phyloP scores from a whole-genome alignment of 2,329 filamentous ascomycete genomes.

The Beauveria brongniartii region DNA sequence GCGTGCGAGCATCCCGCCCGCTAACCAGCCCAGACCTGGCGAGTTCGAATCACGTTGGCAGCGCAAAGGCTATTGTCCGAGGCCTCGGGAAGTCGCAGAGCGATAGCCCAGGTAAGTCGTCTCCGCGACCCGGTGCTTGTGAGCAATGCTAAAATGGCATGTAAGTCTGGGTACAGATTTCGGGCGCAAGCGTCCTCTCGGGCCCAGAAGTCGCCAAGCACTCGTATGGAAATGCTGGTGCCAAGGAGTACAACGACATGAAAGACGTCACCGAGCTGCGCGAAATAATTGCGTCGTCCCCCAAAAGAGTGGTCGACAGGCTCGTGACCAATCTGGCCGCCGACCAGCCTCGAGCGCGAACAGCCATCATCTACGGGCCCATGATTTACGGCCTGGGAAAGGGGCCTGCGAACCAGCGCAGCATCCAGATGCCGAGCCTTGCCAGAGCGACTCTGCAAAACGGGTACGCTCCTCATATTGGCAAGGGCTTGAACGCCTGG shows the following conservation, averaged over 20 bases:
- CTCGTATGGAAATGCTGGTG: slow-evolving; percentile 26
- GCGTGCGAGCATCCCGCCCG: slow-evolving; percentile 27
- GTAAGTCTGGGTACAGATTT: slow-evolving; percentile 18
- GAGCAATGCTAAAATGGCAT: slow-evolving; percentile 20
- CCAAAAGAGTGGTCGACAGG: slow-evolving; percentile 57
- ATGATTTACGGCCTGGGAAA: slow-evolving; percentile 38
- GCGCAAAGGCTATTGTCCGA: slow-evolving; percentile 29
- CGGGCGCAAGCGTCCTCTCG: slow-evolving; percentile 1
- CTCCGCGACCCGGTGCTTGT: neutral
- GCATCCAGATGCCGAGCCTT: slow-evolving; percentile 35
- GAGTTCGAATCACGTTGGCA: slow-evolving; percentile 4
- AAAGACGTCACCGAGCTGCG: slow-evolving; percentile 43
- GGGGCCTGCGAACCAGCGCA: slow-evolving; percentile 36
- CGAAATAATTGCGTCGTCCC: slow-evolving; percentile 21
- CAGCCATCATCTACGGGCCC: slow-evolving; percentile 33
- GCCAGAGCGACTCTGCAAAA: slow-evolving; percentile 28
- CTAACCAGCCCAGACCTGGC: neutral
- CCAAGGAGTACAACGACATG: slow-evolving; percentile 48
- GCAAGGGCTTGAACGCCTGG: slow-evolving; percentile 32
- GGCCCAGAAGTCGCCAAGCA: slow-evolving; percentile 1
- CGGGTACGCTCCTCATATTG: slow-evolving; percentile 30
- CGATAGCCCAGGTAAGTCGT: slow-evolving; percentile 31
- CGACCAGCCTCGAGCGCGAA: slow-evolving; percentile 20
- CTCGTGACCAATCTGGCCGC: slow-evolving; percentile 39
- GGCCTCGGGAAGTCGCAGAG: slow-evolving; percentile 30